Percentiles rank a stretch among this genome's conserved stretches.
Conservation (phyloP, 2,329 filamentous ascomycete species). For the Monosporascus sp. region DNA sequence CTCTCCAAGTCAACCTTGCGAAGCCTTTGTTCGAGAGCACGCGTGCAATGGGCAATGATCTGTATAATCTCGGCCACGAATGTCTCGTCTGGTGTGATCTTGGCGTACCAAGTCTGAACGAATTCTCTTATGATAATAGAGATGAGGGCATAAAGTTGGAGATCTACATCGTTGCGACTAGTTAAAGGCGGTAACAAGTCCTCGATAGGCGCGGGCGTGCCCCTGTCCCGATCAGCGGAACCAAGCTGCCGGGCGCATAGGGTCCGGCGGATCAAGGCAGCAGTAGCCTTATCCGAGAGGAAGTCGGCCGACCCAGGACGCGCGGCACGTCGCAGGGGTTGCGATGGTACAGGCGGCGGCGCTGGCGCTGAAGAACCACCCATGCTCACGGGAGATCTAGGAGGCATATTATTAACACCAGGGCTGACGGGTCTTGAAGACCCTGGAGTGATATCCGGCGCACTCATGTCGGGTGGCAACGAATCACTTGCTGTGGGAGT, state of each 20-base stretch:
- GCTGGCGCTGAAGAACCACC: slow-evolving; percentile 9
- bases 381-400: slow-evolving; percentile 3
- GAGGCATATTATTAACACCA: background rate
- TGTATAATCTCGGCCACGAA: slow-evolving; percentile 86
- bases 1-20: slow-evolving; percentile 77
- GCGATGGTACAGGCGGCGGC: slow-evolving; percentile 25
- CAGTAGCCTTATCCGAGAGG: slow-evolving; percentile 72
- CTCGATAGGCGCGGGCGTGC: slow-evolving; percentile 59
- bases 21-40: slow-evolving; percentile 79
- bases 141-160: slow-evolving; percentile 88
- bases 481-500: no score
- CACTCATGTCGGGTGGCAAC: no score
- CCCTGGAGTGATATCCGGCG: no score
- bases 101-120: slow-evolving; percentile 87
- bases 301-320: slow-evolving; percentile 40
- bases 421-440: background rate
- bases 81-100: slow-evolving; percentile 82
- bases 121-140: slow-evolving; percentile 87
- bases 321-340: slow-evolving; percentile 21
- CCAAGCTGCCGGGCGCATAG: slow-evolving; percentile 68
- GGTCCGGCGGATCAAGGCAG: slow-evolving; percentile 73
- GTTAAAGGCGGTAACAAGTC: slow-evolving; percentile 85
- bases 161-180: slow-evolving; percentile 87
- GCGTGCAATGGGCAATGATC: slow-evolving; percentile 86
- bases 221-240: slow-evolving; percentile 46